phyloP scores from a whole-genome alignment of 208 protist species.

The Zelonia costaricensis region DNA sequence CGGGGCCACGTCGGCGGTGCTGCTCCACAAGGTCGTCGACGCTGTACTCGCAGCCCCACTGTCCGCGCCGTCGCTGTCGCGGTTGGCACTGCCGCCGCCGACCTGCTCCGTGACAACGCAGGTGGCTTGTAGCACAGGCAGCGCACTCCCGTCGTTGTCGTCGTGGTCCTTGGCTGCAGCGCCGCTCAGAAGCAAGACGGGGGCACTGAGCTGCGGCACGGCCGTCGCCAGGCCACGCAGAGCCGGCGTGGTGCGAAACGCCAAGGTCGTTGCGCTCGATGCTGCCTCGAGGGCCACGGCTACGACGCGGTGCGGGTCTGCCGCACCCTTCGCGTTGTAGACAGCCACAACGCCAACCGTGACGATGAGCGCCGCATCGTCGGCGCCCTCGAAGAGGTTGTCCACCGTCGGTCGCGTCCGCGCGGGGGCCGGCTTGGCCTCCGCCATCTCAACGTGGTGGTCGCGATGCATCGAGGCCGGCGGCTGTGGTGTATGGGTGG shows the following conservation, averaged over 20 bases:
- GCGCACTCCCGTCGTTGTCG: not conserved
- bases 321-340: constrained; percentile 10
- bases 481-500: too few species aligned
- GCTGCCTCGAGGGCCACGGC: constrained; percentile 1
- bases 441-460: too few species aligned
- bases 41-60: too few species aligned
- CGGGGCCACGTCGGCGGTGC: constrained; percentile 2
- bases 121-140: constrained; percentile 5
- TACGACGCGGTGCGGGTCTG: constrained; percentile 27
- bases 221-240: constrained; percentile 26
- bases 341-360: constrained; percentile 32
- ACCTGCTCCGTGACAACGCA: constrained; percentile 22
- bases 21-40: constrained; percentile 29
- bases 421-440: not conserved
- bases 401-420: constrained; percentile 6
- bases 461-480: too few species aligned
- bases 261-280: not conserved
- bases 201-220: constrained; percentile 38
- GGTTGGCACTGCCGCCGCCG: not conserved
- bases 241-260: constrained; percentile 24
- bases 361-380: constrained; percentile 19
- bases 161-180: not conserved
- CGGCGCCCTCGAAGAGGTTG: constrained; percentile 51
- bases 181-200: constrained; percentile 12
- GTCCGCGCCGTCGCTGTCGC: too few species aligned